Conservation (phyloP, 78 protist genomes). For the Dictyostelium intermedium region DNA sequence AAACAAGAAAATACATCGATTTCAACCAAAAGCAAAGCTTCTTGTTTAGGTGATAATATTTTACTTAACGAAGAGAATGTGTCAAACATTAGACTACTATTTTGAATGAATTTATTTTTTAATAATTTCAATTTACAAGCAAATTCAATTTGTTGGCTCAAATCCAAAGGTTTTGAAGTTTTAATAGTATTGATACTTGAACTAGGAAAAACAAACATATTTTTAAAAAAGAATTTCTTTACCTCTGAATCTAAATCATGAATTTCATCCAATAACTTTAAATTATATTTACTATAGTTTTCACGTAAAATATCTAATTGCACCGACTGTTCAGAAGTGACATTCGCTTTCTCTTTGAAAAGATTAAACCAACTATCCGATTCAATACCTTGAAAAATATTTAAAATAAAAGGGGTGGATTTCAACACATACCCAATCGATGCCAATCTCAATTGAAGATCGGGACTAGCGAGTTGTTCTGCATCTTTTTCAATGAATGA, state of each 20-base stretch:
- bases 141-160: constrained; percentile 29
- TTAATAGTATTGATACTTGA: background rate
- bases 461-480: constrained; percentile 21
- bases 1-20: background rate
- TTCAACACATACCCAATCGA: constrained; percentile 11
- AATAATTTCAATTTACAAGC: constrained; percentile 23
- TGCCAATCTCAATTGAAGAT: constrained; percentile 17
- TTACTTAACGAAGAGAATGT: background rate
- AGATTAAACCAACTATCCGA: constrained; percentile 25
- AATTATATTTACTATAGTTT: background rate
- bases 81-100: background rate
- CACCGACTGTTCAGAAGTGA: background rate
- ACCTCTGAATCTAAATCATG: background rate
- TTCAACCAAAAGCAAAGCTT: background rate
- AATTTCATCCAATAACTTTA: background rate
- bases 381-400: background rate
- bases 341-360: constrained; percentile 13
- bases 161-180: background rate
- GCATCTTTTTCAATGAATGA: constrained; percentile 4
- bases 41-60: background rate
- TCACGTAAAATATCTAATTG: background rate
- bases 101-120: constrained; percentile 28
- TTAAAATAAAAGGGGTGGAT: background rate
- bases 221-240: background rate
- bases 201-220: background rate